Evolutionary conservation across 345 rosid species (phyloP).

Genomic region (Arabidopsis suecica): DNA sequence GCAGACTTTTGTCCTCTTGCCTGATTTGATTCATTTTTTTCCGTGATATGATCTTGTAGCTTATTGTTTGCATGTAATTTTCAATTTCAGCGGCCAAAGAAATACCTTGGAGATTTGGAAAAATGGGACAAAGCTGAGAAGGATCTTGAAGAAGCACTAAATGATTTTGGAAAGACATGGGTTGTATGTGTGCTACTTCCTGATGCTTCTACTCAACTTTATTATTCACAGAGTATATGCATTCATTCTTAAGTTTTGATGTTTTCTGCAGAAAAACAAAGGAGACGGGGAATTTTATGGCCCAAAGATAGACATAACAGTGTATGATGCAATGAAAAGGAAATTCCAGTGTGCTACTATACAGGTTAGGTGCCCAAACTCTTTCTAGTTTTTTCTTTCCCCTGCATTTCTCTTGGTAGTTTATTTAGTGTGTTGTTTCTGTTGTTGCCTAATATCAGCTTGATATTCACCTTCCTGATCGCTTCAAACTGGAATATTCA

Average conservation of each 20-base stretch:
- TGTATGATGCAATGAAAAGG: conserved; percentile 81
- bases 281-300: conserved; percentile 96
- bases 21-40: background rate
- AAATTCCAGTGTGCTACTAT: conserved; percentile 39
- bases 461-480: too few species aligned
- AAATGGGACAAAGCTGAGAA: conserved; percentile 86
- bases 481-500: too few species aligned
- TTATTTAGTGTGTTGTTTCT: too few species aligned
- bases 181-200: conserved; percentile 48
- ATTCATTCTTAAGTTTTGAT: conserved; percentile 10
- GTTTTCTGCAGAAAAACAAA: conserved; percentile 59
- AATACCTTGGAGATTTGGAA: conserved; percentile 66
- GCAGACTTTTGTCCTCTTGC: background rate
- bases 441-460: too few species aligned
- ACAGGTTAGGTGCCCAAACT: too few species aligned
- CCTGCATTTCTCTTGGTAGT: too few species aligned
- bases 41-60: conserved; percentile 3
- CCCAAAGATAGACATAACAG: conserved; percentile 89
- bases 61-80: background rate
- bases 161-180: conserved; percentile 78
- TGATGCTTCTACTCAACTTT: conserved; percentile 3
- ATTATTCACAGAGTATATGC: background rate
- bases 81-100: conserved; percentile 75
- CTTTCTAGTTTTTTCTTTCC: too few species aligned
- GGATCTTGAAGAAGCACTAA: conserved; percentile 71